Evolutionary conservation across 2,329 filamentous ascomycete species (phyloP), one percentile per base, ranked within the genome.

Genomic region (Aspergillus sp.): DNA sequence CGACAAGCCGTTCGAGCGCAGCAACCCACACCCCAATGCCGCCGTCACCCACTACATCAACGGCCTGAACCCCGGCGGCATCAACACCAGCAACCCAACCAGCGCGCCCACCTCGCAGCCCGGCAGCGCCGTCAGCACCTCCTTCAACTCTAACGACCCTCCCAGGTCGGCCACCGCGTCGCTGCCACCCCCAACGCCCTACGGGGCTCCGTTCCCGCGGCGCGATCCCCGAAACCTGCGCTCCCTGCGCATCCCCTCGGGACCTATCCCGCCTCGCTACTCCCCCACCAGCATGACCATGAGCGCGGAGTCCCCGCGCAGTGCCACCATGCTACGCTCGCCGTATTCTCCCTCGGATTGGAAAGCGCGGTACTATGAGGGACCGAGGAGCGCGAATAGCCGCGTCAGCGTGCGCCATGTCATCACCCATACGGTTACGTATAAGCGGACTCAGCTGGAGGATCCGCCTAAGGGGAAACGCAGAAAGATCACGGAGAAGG

Each of bases 401-500:
- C 85, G 88, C 61, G 84, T 88, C 56, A 87, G 84, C 71, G 92
- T 97, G 59, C 84, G 91, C 56, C 92, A 97, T 75, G 92, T 97
- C 4, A 90, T 97, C 55, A 97, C 93, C n/a, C 85, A 92, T 67
- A 97, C 92, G 16, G 91, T 96, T 60, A 96, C 91, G 46, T 96
- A 96, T 77, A 96, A 91, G 69, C 78, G 81, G 55, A 73, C 90
- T 72, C 83, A 72, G 62, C 91, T 98, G 80, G 90, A 92, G 65
- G 91, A 93, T 24, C 92, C 93, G 42, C 94, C 92, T 7, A 93
- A 93, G 76, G 93, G 93, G 65, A 98, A 97, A 84, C 87, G 92
- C 79, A 89, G 93, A 80, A 96, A 91, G 81, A 59, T 64, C 18
- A 59, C 36, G 14, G 36, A 42, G 36, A n/a, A 42, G 36, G 16